Percentiles rank a stretch among this genome's conserved stretches.
These are phyloP conservation scores for Casuarina cunninghamiana DNA, from an alignment of 306 rosid species.

Conservation along the genomic window DNA sequence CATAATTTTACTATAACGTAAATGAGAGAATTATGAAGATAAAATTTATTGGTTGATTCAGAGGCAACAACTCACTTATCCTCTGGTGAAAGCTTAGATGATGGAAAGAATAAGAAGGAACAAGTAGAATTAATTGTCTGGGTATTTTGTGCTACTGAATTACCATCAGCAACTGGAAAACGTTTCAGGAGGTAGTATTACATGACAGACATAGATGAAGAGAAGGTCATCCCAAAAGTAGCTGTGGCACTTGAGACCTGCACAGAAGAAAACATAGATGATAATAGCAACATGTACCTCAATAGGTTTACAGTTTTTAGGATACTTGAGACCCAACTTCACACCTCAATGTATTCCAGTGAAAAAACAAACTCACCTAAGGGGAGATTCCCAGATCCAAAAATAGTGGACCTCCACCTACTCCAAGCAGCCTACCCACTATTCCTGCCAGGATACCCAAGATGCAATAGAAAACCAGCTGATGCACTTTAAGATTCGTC, in stretches of 20 bases:
- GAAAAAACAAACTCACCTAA: slow-evolving; percentile 53
- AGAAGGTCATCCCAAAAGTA: slow-evolving; percentile 90
- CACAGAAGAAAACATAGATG: slow-evolving; percentile 10
- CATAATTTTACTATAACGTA: no score
- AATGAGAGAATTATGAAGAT: no score
- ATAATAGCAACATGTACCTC: no score
- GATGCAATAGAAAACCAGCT: slow-evolving; percentile 53
- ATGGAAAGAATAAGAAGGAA: not conserved
- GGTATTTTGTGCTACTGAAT: slow-evolving; percentile 6
- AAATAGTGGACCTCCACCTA: slow-evolving; percentile 95
- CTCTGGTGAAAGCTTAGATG: not conserved
- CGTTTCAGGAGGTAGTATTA: slow-evolving; percentile 86
- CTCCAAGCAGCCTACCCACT: slow-evolving; percentile 89
- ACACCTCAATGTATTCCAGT: not conserved
- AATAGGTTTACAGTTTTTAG: no score
- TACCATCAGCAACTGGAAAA: slow-evolving; percentile 89
- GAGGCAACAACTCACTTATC: no score
- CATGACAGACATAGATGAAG: slow-evolving; percentile 95
- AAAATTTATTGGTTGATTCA: no score
- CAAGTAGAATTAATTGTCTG: not conserved
- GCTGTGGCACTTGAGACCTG: slow-evolving; percentile 98
- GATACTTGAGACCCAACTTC: no score
- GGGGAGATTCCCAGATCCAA: slow-evolving; percentile 91
- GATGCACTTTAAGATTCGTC: slow-evolving; percentile 44
- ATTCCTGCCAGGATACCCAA: slow-evolving; percentile 75